These are phyloP conservation scores for Wickerhamomyces strasburgensis DNA, from an alignment of 805 yeast genomes.

Conservation along the genomic window DNA sequence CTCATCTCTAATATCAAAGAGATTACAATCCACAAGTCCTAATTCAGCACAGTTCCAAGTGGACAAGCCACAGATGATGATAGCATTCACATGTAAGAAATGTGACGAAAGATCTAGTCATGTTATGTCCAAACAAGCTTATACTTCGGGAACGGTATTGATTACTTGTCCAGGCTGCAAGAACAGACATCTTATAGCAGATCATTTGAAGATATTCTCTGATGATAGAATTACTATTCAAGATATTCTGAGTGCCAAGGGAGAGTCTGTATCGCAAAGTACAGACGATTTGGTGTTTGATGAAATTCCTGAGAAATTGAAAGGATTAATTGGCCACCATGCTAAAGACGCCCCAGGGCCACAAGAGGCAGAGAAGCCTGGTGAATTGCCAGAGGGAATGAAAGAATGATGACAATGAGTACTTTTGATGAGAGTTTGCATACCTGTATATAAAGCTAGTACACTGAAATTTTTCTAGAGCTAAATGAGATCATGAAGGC, in stretches of 20 bases:
- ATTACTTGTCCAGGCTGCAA: constrained; percentile 91
- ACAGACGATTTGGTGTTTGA: constrained; percentile 67
- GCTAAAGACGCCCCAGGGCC: constrained; percentile 65
- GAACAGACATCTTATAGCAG: constrained; percentile 86
- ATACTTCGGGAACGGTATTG: constrained; percentile 77
- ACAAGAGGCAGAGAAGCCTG: neutral
- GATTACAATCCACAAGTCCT: constrained; percentile 15
- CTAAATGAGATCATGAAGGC: no score
- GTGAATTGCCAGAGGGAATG: constrained; percentile 5
- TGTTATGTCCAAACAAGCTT: constrained; percentile 89
- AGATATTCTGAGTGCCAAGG: constrained; percentile 70
- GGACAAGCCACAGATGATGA: constrained; percentile 76
- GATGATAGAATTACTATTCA: constrained; percentile 74
- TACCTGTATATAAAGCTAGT: no score
- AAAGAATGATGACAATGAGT: no score
- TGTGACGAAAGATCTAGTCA: constrained; percentile 84
- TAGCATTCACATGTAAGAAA: constrained; percentile 88
- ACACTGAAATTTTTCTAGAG: neutral
- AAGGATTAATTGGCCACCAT: constrained; percentile 50
- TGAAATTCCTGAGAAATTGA: constrained; percentile 57
- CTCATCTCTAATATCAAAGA: constrained; percentile 1
- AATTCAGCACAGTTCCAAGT: constrained; percentile 37
- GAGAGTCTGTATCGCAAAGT: constrained; percentile 63
- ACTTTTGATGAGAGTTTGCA: no score
- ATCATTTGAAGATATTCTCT: constrained; percentile 76